Evolutionary conservation across 2,329 filamentous ascomycete species (phyloP).

Genomic region (Diaporthe sp.): DNA sequence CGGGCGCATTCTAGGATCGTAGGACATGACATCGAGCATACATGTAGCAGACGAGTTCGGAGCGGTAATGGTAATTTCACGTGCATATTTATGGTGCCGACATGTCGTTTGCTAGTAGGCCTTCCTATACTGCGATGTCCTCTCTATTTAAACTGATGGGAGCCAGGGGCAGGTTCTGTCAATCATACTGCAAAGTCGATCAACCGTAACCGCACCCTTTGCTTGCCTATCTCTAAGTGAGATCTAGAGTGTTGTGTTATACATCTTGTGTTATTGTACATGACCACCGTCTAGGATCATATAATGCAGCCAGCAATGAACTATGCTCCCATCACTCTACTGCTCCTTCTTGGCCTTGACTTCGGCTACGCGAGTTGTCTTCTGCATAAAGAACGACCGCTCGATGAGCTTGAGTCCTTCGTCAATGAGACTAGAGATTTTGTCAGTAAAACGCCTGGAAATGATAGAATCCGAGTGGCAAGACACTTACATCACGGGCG

Average conservation of each 20-base stretch:
- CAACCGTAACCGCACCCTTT: not conserved
- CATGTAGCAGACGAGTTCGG: not conserved
- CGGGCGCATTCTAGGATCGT: not conserved
- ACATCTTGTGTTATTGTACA: constrained; percentile 37
- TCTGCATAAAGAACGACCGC: constrained; percentile 74
- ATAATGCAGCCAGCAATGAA: constrained; percentile 27
- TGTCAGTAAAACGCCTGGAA: constrained; percentile 35
- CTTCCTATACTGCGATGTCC: not conserved
- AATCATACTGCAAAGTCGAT: not conserved
- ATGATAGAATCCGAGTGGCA: not conserved
- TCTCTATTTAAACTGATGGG: constrained; percentile 9
- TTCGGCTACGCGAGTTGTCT: constrained; percentile 54
- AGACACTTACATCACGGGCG: constrained; percentile 87
- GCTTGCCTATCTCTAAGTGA: constrained; percentile 30
- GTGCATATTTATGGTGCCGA: not conserved
- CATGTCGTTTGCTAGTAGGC: not conserved
- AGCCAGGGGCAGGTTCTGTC: not conserved
- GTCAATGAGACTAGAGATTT: constrained; percentile 76
- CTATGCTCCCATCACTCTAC: constrained; percentile 50
- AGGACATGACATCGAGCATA: not conserved
- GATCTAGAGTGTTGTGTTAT: constrained; percentile 34
- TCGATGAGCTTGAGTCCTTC: constrained; percentile 87
- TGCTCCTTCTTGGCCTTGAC: constrained; percentile 67
- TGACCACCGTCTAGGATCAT: constrained; percentile 39
- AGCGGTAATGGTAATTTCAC: not conserved